A percentile compares a stretch with the other conserved stretches of the same genome.
Evolutionary conservation across 2,329 filamentous ascomycete species (phyloP).

Genomic region (Clonostachys solani): DNA sequence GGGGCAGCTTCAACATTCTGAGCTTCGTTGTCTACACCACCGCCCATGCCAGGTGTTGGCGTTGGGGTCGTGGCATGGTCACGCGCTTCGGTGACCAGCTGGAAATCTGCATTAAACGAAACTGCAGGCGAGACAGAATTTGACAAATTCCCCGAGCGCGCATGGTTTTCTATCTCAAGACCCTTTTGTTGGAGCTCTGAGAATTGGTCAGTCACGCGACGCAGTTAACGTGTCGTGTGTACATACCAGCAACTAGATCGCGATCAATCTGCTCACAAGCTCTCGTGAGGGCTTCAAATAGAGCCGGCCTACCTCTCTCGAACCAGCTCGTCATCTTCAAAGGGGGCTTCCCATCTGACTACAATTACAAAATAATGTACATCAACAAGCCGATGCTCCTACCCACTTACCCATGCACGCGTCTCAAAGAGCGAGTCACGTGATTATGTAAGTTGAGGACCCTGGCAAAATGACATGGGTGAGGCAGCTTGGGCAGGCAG

Average conservation of each 20-base stretch:
- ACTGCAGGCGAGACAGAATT: neutral
- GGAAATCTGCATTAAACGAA: neutral
- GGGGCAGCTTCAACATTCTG: neutral
- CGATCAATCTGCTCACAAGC: constrained; percentile 33
- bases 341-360: too few species aligned
- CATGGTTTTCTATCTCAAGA: neutral
- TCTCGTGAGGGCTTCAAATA: constrained; percentile 31
- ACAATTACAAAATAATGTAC: too few species aligned
- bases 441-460: too few species aligned
- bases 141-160: neutral
- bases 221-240: too few species aligned
- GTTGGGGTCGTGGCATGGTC: neutral
- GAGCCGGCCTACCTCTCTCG: constrained; percentile 26
- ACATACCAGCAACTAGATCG: constrained; percentile 27
- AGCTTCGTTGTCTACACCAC: neutral
- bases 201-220: too few species aligned
- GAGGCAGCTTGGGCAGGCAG: too few species aligned
- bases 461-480: too few species aligned
- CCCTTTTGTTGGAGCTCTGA: too few species aligned
- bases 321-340: constrained; percentile 32
- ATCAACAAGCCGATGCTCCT: too few species aligned
- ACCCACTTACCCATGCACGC: too few species aligned
- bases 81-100: neutral
- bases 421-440: too few species aligned
- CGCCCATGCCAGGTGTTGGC: neutral